phyloP scores from a whole-genome alignment of 2,329 filamentous ascomycete species.

The Aspergillus ochraceus region DNA sequence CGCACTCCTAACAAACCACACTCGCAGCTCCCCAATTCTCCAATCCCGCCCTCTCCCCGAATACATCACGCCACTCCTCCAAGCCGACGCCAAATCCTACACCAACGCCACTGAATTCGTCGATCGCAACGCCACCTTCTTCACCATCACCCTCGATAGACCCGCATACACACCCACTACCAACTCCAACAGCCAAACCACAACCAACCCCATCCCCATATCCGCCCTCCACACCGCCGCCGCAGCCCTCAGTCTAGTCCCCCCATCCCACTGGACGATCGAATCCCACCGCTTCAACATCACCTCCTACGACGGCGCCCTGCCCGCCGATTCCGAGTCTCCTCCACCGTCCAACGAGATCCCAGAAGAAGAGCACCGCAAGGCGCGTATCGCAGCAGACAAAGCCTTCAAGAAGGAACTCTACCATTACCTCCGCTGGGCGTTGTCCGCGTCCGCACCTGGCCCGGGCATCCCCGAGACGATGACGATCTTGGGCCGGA shows the following conservation, averaged over 20 bases:
- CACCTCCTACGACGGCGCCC: slow-evolving; percentile 31
- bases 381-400: slow-evolving; percentile 21
- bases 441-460: slow-evolving; percentile 52
- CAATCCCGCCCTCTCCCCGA: slow-evolving; percentile 39
- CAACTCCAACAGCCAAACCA: slow-evolving; percentile 9
- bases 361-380: slow-evolving; percentile 25
- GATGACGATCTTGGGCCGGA: slow-evolving; percentile 57
- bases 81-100: slow-evolving; percentile 58
- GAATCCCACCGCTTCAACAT: slow-evolving; percentile 44
- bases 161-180: slow-evolving; percentile 24
- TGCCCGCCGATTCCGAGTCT: neutral
- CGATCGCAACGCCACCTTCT: slow-evolving; percentile 59
- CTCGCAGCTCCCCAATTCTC: slow-evolving; percentile 27
- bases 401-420: slow-evolving; percentile 48
- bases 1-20: slow-evolving; percentile 6
- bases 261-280: slow-evolving; percentile 40
- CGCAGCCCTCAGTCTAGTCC: slow-evolving; percentile 45
- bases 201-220: slow-evolving; percentile 28
- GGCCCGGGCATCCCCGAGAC: slow-evolving; percentile 56
- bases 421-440: slow-evolving; percentile 59
- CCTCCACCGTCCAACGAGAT: slow-evolving; percentile 6
- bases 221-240: slow-evolving; percentile 45
- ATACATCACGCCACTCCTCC: slow-evolving; percentile 54
- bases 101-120: slow-evolving; percentile 57
- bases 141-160: slow-evolving; percentile 41